These are phyloP conservation scores for Boletus speciosus DNA, from an alignment of 768 basidiomycete genomes.

Conservation along the genomic window DNA sequence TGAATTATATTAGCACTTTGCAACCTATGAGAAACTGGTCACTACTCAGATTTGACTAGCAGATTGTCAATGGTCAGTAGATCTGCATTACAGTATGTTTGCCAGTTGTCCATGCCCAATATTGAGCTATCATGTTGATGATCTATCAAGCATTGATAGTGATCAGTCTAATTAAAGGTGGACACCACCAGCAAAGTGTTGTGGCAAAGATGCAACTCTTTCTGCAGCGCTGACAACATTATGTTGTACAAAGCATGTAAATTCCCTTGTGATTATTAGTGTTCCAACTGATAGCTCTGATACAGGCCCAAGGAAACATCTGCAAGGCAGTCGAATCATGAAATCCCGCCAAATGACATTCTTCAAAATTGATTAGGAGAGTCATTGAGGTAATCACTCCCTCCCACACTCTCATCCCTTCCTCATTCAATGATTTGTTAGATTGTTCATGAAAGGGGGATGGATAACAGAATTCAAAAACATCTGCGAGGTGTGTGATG, in stretches of 20 bases:
- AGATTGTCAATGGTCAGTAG: too few species aligned
- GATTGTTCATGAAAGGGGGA: slow-evolving; percentile 86
- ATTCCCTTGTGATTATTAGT: not conserved
- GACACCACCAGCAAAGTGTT: too few species aligned
- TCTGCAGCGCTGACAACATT: slow-evolving; percentile 97
- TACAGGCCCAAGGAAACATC: slow-evolving; percentile 87
- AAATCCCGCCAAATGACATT: slow-evolving; percentile 58
- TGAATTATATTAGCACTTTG: too few species aligned
- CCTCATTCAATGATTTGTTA: slow-evolving; percentile 29
- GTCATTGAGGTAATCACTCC: slow-evolving; percentile 65
- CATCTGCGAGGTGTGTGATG: slow-evolving; percentile 78
- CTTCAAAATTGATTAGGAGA: slow-evolving; percentile 73
- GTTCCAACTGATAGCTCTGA: slow-evolving; percentile 2
- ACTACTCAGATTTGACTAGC: too few species aligned
- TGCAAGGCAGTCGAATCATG: slow-evolving; percentile 86
- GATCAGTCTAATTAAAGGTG: too few species aligned
- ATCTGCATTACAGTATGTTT: too few species aligned
- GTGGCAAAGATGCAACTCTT: slow-evolving; percentile 83
- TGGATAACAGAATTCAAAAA: slow-evolving; percentile 80
- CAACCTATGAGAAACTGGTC: too few species aligned
- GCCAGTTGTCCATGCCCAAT: too few species aligned
- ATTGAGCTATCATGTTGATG: too few species aligned
- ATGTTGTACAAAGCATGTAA: slow-evolving; percentile 84
- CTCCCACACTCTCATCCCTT: not conserved
- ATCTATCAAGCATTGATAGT: too few species aligned